Evolutionary conservation across 2,329 filamentous ascomycete species (phyloP), one percentile per base, ranked within the genome.

Genomic region (Talaromyces sp.): DNA sequence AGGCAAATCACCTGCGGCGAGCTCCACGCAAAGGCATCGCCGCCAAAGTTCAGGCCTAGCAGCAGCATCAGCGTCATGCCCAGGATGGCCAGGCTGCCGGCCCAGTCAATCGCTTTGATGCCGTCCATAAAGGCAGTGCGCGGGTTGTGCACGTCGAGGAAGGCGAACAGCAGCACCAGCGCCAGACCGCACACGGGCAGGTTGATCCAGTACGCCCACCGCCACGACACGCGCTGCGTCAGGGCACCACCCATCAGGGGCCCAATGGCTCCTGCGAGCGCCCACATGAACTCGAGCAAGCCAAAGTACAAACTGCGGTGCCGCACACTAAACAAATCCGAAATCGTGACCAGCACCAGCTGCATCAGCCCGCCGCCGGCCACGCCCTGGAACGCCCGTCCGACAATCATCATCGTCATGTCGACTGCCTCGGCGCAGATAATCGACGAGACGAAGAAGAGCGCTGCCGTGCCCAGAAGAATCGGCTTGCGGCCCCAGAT

Each of bases 401-500:
- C 83, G 2, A 76, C 77, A 54, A 86, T 82, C 42, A 86, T 70
- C 78, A 83, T 82, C 1, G 71, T 62, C 70, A 84, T 84, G 62
- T 73, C 77, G 1, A 71, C 65, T 3, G 79, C 78, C 4, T 76
- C 70, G 0, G 81, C 83, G 58, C 82, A 83, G 0, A 85, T 65
- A 22, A 84, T 77, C 3, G 78, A 82, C 11, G 78, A 78, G 2
- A 69, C 71, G 3, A 82, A 77, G 66, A 85, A 86, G 19, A 82
- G 70, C 0, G 71, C 74, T 1, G 82, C 76, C 0, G 81, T 80
- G 2, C 71, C 65, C 10, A 86, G 70, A 3, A 85, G 68, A 39
- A 84, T 82, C 2, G 77, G 74, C 65, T 85, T 85, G 1, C 84
- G 77, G 17, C 83, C 83, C 80, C 82, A 85, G 39, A 85, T 85